These are phyloP conservation scores for Austroboletus niveus DNA, from an alignment of 1,284 basidiomycete species.

Conservation along the genomic window DNA sequence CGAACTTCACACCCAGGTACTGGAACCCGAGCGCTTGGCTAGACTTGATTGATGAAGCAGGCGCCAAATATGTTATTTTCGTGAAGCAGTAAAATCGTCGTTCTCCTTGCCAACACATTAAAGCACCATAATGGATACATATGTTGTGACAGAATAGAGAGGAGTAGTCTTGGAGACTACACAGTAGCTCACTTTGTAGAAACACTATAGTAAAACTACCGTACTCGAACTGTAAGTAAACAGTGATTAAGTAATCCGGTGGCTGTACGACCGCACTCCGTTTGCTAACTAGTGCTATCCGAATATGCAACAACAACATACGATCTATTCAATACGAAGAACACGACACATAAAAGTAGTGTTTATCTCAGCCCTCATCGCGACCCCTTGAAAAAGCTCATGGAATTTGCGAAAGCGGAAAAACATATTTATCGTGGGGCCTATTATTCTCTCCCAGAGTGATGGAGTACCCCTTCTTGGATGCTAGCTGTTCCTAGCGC, in stretches of 20 bases:
- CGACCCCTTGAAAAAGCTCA: constrained; percentile 52
- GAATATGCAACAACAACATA: no score
- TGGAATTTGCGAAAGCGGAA: constrained; percentile 47
- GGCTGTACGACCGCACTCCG: no score
- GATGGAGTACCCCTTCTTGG: no score
- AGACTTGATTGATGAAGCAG: constrained; percentile 51
- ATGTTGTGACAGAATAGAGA: no score
- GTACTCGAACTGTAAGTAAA: no score
- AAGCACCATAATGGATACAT: constrained; percentile 55
- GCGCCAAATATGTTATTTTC: constrained; percentile 62
- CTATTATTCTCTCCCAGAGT: no score
- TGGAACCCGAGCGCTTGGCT: constrained; percentile 57
- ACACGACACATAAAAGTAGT: constrained; percentile 48
- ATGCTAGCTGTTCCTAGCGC: no score
- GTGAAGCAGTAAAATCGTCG: constrained; percentile 22
- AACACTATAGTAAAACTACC: no score
- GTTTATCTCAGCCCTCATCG: constrained; percentile 51
- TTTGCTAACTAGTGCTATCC: no score
- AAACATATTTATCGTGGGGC: constrained; percentile 52
- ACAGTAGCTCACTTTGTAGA: no score
- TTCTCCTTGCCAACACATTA: constrained; percentile 11
- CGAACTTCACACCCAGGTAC: constrained; percentile 48
- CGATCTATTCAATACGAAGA: constrained; percentile 51
- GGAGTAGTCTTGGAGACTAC: no score
- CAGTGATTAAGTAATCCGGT: no score